Evolutionary conservation across 495 filamentous ascomycete genomes (phyloP), one percentile per base, ranked within the genome.

Genomic region (Chlorociboria aeruginascens): DNA sequence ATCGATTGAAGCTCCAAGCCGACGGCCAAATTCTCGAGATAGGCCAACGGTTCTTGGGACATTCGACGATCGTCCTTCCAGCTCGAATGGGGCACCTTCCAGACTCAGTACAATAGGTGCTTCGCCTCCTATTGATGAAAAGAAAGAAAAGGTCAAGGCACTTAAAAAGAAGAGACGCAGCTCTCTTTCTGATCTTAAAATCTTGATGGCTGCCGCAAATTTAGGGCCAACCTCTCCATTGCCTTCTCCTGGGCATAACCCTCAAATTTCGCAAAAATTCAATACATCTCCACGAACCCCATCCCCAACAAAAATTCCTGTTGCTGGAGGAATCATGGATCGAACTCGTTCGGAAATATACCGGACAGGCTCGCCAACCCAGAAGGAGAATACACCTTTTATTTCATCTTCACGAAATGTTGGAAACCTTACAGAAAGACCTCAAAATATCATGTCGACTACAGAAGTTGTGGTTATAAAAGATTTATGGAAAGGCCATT

Each of bases 151-250:
- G n/a, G 50, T 55, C 30, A 76, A 70, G 47, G 57, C 68, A 32
- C 49, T 72, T 59, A 73, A 80, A 55, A 86, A 82, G 66, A 96
- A 93, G 66, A 73, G 92, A 51, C 81, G 92, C 54, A 95, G 89
- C 63, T 96, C 90, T 17, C 65, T 98, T 17, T 94, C 88, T 12
- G 92, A 98, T 59, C 68, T 98, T 28, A 84, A 85, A 58, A 70
- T 69, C 36, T 67, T 73, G 6, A 76, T 82, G 60, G 69, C 64
- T 10, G 59, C 65, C 8, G 58, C 69, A 8, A 70, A 59, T 37
- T 54, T 76, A 7, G 68, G 50, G 32, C 28, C 68, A 39, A 69
- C 67, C 34, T 53, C 60, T 20, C 55, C 65, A 0, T 48, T 44
- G 6, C 39, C 47, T 25, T 54, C 48, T 45, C 40, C 55, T n/a